A percentile compares a stretch with the other conserved stretches of the same genome.
These are phyloP conservation scores for Colletotrichum tabaci DNA, from an alignment of 2,329 filamentous ascomycete genomes.

Conservation along the genomic window DNA sequence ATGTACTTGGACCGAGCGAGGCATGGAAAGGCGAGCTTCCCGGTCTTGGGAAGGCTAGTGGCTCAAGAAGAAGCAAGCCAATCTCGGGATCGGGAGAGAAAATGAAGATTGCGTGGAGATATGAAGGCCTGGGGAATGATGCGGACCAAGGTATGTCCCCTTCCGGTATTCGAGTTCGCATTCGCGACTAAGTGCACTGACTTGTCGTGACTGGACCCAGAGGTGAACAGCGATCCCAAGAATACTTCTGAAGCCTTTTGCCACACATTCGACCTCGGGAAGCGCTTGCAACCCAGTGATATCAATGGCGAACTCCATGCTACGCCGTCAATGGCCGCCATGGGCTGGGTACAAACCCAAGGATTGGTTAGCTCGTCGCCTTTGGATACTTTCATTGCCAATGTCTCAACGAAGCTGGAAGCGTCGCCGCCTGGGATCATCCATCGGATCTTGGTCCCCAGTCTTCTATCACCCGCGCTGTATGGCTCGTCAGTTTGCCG, in stretches of 20 bases:
- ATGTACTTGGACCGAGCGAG: constrained; percentile 85
- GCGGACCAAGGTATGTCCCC: constrained; percentile 42
- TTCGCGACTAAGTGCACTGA: background rate
- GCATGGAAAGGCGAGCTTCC: constrained; percentile 89
- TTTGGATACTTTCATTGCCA: constrained; percentile 75
- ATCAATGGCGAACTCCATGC: constrained; percentile 66
- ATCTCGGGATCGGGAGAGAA: constrained; percentile 71
- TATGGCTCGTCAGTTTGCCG: constrained; percentile 79
- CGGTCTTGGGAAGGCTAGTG: constrained; percentile 68
- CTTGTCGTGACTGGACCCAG: background rate
- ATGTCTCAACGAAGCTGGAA: constrained; percentile 69
- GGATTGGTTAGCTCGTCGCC: constrained; percentile 58
- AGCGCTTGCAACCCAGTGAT: constrained; percentile 68
- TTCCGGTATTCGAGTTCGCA: background rate
- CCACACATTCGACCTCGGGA: constrained; percentile 80
- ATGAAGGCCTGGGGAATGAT: constrained; percentile 77
- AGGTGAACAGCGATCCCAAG: constrained; percentile 24
- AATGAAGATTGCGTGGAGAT: constrained; percentile 99
- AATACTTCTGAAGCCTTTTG: constrained; percentile 68
- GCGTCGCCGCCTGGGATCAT: constrained; percentile 72
- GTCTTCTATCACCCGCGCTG: constrained; percentile 86
- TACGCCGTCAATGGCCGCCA: constrained; percentile 56
- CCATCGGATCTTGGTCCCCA: constrained; percentile 89
- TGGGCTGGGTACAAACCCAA: constrained; percentile 37
- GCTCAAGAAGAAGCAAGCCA: constrained; percentile 57